Evolutionary conservation across 2,329 filamentous ascomycete genomes (phyloP).

Genomic region (Cordyceps fumosorosea): DNA sequence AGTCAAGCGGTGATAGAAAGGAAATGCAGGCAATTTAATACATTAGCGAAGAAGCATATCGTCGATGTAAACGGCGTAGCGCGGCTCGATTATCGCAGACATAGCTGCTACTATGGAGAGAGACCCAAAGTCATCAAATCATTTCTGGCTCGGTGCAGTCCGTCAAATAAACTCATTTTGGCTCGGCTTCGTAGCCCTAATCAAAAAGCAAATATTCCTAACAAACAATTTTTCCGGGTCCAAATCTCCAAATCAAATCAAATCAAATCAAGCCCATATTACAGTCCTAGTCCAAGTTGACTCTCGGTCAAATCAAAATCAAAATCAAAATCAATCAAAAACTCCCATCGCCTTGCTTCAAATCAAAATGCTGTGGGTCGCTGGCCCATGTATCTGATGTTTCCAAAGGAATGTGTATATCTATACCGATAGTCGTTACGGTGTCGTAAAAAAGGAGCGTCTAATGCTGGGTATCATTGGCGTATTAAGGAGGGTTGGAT

Average conservation of each 20-base stretch:
- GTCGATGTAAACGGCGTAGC: neutral
- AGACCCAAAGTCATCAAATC: constrained; percentile 4
- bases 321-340: constrained; percentile 4
- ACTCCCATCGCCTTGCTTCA: constrained; percentile 13
- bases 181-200: constrained; percentile 6
- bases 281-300: constrained; percentile 6
- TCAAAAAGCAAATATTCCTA: neutral
- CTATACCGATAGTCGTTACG: constrained; percentile 32
- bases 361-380: constrained; percentile 11
- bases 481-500: constrained; percentile 12
- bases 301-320: constrained; percentile 8
- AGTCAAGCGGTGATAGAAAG: neutral
- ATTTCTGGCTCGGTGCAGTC: neutral
- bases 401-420: constrained; percentile 43
- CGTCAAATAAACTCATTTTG: constrained; percentile 10
- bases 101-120: constrained; percentile 6
- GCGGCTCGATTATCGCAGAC: constrained; percentile 10
- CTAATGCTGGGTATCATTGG: constrained; percentile 26
- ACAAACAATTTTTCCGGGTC: constrained; percentile 5
- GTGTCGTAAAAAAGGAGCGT: constrained; percentile 32
- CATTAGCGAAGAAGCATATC: neutral
- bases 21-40: neutral
- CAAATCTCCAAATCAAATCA: neutral
- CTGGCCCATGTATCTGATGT: constrained; percentile 21
- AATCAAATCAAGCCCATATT: constrained; percentile 4